Base-by-base conservation (phyloP, 768 basidiomycete species). In the Boletus sp. region DNA sequence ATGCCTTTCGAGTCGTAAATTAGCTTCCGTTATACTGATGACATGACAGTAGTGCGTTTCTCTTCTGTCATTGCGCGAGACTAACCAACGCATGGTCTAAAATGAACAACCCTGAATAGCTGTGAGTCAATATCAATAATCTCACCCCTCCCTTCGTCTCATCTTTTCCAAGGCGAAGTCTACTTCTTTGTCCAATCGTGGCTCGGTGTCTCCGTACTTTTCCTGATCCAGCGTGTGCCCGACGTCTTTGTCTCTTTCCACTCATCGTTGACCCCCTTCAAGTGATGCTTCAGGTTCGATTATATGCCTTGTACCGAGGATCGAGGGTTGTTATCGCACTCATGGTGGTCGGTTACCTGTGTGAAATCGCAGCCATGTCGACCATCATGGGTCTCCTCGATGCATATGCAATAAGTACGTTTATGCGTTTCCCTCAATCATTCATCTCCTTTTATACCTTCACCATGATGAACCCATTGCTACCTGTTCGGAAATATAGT, bases 281-380 rank as follows among this genome's bases (percentile, higher is more conserved):
- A 62, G 57, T 59, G 10, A 34, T 62, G 13, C 61, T 63, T 33
- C 61, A 63, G 39, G 51, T 35, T 46, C 51, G 57, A 7, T 29
- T 63, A 23, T 59, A 59, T 19, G 46, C 61, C 4, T 27, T 59
- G 41, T 62, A 55, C 19, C 44, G 27, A 34, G 5, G 23, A 15
- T 63, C 61, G 2, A 55, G 23, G 21, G 25, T 47, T 13, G 17
- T 63, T 7, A 21, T 55, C 8, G 33, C 32, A 1, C 5, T 62
- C 42, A 40, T 63, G 46, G 14, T 21, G 13, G 25, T 41, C 9
- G 27, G 54, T 34, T 63, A 43, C 6, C 2, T 63, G 23, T 50
- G 48, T 8, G 42, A 55, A 40, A 15, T 47, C 10, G 10, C 23
- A 47, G 21, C 33, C 15, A 25, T 32, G 34, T 17, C 35, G 1